These are phyloP conservation scores for Phytophthora pinifolia DNA, from an alignment of 352 stramenopile genomes.

Conservation along the genomic window DNA sequence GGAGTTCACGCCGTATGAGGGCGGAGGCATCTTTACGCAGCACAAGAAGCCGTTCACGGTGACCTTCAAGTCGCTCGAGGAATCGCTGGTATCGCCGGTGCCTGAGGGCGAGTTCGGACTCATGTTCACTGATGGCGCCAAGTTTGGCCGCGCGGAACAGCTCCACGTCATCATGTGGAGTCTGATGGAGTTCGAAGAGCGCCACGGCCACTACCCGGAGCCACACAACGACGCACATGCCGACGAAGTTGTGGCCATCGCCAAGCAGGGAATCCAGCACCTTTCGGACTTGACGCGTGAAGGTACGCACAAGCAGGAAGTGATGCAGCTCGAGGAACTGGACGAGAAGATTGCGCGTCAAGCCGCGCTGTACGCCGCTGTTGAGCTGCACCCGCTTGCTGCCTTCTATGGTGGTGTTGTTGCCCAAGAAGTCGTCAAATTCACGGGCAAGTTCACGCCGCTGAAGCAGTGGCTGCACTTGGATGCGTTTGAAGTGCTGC, in stretches of 20 bases:
- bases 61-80: constrained; percentile 76
- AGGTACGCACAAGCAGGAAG: constrained; percentile 40
- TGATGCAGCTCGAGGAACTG: constrained; percentile 68
- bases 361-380: constrained; percentile 50
- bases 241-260: constrained; percentile 67
- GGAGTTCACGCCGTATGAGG: constrained; percentile 78
- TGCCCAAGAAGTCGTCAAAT: constrained; percentile 88
- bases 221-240: constrained; percentile 68
- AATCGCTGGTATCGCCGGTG: constrained; percentile 66
- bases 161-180: constrained; percentile 78
- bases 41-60: constrained; percentile 82
- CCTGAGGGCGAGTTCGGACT: constrained; percentile 71
- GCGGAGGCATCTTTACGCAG: constrained; percentile 79
- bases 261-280: constrained; percentile 65
- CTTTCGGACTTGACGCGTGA: constrained; percentile 58
- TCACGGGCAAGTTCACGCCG: constrained; percentile 86
- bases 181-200: constrained; percentile 78
- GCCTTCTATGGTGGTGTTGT: constrained; percentile 83
- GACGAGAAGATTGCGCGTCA: constrained; percentile 69
- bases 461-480: constrained; percentile 86
- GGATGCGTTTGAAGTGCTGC: constrained; percentile 81
- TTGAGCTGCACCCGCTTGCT: constrained; percentile 81
- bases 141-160: constrained; percentile 86
- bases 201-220: constrained; percentile 57
- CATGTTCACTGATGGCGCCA: constrained; percentile 87